Evolutionary conservation across 495 filamentous ascomycete genomes (phyloP).

Genomic region (Penicillium mononematosum): DNA sequence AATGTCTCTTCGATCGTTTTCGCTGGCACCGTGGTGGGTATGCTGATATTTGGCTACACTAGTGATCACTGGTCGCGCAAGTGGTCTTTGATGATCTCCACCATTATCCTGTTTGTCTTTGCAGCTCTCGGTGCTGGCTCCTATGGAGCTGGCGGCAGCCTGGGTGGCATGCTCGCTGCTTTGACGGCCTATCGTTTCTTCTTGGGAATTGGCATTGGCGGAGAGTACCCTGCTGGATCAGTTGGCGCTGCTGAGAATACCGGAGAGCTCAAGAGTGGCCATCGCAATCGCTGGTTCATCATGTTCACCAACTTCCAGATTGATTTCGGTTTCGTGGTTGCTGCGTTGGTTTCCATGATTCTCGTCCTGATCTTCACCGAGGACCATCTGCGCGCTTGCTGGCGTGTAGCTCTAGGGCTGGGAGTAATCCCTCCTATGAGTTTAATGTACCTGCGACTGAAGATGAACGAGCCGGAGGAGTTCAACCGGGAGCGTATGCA

Average conservation of each 20-base stretch:
- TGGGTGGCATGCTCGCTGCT: slow-evolving; percentile 71
- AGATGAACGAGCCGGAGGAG: slow-evolving; percentile 79
- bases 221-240: slow-evolving; percentile 88
- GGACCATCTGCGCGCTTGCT: slow-evolving; percentile 67
- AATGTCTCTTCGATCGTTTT: slow-evolving; percentile 81
- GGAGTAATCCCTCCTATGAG: slow-evolving; percentile 76
- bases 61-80: slow-evolving; percentile 83
- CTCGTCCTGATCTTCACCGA: slow-evolving; percentile 68
- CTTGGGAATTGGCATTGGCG: slow-evolving; percentile 61
- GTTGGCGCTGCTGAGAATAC: slow-evolving; percentile 83
- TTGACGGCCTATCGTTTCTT: slow-evolving; percentile 86
- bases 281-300: slow-evolving; percentile 86
- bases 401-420: slow-evolving; percentile 73
- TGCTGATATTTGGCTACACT: slow-evolving; percentile 78
- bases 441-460: slow-evolving; percentile 71
- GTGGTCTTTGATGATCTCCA: slow-evolving; percentile 76
- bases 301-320: slow-evolving; percentile 91
- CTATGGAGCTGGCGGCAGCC: slow-evolving; percentile 63
- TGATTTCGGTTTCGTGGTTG: slow-evolving; percentile 74
- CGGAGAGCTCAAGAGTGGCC: slow-evolving; percentile 76
- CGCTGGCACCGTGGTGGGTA: slow-evolving; percentile 82
- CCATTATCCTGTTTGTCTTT: slow-evolving; percentile 79
- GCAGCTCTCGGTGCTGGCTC: slow-evolving; percentile 74
- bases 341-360: slow-evolving; percentile 71
- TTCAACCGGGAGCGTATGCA: slow-evolving; percentile 63